Conservation (phyloP, 2,329 filamentous ascomycete genomes). For the Exophiala phaeomuriformis region DNA sequence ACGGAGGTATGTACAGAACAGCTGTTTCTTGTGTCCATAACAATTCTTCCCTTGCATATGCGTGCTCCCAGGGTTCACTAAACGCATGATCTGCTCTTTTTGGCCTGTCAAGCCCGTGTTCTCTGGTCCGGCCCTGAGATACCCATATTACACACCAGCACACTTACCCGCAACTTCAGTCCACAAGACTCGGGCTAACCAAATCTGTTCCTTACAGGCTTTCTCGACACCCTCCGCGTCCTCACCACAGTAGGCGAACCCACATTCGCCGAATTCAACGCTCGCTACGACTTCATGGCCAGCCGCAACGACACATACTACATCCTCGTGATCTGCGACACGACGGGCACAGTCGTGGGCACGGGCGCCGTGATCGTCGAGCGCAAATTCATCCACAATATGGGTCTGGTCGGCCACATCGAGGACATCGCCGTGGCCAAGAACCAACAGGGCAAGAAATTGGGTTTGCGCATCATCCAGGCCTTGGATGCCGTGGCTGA, state of each 20-base stretch:
- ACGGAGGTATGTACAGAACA: too few species aligned
- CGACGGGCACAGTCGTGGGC: slow-evolving; percentile 64
- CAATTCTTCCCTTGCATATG: too few species aligned
- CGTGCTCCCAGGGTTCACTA: too few species aligned
- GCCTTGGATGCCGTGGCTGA: slow-evolving; percentile 83
- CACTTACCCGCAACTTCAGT: not conserved
- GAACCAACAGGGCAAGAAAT: slow-evolving; percentile 95
- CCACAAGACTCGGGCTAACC: too few species aligned
- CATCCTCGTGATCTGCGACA: slow-evolving; percentile 76
- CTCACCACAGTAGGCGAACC: slow-evolving; percentile 91
- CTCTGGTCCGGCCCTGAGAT: too few species aligned
- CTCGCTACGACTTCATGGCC: slow-evolving; percentile 76
- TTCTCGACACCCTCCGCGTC: slow-evolving; percentile 84
- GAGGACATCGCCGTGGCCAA: slow-evolving; percentile 95
- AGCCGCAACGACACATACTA: slow-evolving; percentile 72
- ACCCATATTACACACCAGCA: not conserved
- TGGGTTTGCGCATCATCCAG: slow-evolving; percentile 87
- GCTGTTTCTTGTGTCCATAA: too few species aligned
- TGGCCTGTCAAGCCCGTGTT: too few species aligned
- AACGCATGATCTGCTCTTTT: too few species aligned
- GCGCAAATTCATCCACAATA: slow-evolving; percentile 58
- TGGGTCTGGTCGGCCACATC: slow-evolving; percentile 75
- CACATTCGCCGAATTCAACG: slow-evolving; percentile 62
- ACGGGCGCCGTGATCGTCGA: slow-evolving; percentile 87
- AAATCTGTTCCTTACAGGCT: slow-evolving; percentile 41